A percentile compares a stretch with the other conserved stretches of the same genome.
These are phyloP conservation scores for Podospora conica DNA, from an alignment of 495 filamentous ascomycete genomes.

Conservation along the genomic window DNA sequence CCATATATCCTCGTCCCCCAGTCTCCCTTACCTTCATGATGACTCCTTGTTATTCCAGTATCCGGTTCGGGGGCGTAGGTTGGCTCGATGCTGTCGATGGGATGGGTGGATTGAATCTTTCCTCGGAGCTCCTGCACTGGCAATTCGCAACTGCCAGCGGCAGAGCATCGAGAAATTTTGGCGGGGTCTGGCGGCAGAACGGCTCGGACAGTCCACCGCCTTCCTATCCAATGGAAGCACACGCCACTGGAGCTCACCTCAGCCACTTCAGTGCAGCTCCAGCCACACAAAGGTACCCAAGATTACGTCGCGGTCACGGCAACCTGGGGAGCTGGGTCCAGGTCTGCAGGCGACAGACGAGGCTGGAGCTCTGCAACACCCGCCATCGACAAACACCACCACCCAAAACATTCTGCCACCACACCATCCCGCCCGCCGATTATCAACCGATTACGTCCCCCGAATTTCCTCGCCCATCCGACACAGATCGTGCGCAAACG, in stretches of 20 bases:
- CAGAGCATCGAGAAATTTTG: slow-evolving; percentile 25
- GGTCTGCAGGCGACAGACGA: slow-evolving; percentile 10
- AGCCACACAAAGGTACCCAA: slow-evolving; percentile 5
- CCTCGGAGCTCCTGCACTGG: background rate
- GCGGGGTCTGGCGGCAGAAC: slow-evolving; percentile 28
- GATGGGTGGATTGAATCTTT: background rate
- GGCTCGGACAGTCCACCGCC: slow-evolving; percentile 17
- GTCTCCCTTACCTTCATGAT: slow-evolving; percentile 23
- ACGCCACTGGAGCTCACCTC: slow-evolving; percentile 9
- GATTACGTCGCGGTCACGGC: slow-evolving; percentile 30
- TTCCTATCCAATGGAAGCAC: background rate
- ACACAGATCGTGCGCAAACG: background rate
- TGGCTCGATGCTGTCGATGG: background rate
- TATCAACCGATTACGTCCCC: background rate
- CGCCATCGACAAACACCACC: background rate
- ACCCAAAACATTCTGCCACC: background rate
- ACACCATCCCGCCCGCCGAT: slow-evolving; percentile 2
- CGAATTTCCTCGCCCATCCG: background rate
- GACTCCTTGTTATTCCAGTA: background rate
- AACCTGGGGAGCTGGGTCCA: slow-evolving; percentile 24
- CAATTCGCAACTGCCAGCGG: background rate
- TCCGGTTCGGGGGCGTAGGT: background rate
- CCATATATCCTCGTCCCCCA: too few species aligned
- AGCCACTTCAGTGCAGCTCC: slow-evolving; percentile 7
- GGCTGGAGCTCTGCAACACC: slow-evolving; percentile 15